These are phyloP conservation scores for Auriscalpium vulgare DNA, from an alignment of 768 basidiomycete species.

Conservation along the genomic window DNA sequence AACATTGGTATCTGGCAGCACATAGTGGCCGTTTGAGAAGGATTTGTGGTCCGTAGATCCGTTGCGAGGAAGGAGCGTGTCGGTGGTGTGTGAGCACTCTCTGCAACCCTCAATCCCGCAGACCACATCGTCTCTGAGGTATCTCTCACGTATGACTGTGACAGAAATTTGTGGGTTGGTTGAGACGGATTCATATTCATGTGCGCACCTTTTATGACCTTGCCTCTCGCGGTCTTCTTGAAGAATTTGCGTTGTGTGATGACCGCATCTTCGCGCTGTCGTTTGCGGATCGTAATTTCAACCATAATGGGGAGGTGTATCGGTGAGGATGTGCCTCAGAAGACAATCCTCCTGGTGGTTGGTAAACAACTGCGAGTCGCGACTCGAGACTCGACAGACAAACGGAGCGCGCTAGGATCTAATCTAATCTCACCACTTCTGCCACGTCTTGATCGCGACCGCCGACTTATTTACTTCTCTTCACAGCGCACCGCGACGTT, in stretches of 20 bases:
- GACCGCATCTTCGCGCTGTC: conserved; percentile 61
- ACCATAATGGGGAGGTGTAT: conserved; percentile 25
- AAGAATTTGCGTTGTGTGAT: conserved; percentile 87
- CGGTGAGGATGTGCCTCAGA: too few relatives aligned
- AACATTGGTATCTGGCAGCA: conserved; percentile 93
- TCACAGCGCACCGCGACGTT: too few relatives aligned
- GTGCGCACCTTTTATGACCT: conserved; percentile 79
- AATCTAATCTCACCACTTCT: conserved; percentile 6
- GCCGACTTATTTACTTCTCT: too few relatives aligned
- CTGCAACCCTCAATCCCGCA: conserved; percentile 76
- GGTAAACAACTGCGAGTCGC: too few relatives aligned
- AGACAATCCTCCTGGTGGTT: too few relatives aligned
- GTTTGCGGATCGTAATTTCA: conserved; percentile 66
- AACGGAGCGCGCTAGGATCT: neutral
- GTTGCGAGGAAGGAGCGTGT: conserved; percentile 44
- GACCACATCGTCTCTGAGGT: conserved; percentile 84
- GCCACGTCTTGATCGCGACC: neutral
- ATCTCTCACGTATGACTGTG: conserved; percentile 81
- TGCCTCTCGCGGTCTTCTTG: conserved; percentile 91
- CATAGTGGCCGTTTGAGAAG: conserved; percentile 64
- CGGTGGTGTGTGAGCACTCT: conserved; percentile 39
- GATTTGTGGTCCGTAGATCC: conserved; percentile 51
- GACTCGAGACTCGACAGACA: neutral
- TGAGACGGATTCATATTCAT: neutral
- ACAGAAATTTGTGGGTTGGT: neutral